Conservation (phyloP, 2,329 filamentous ascomycete species). For the Trichoderma arundinaceum region DNA sequence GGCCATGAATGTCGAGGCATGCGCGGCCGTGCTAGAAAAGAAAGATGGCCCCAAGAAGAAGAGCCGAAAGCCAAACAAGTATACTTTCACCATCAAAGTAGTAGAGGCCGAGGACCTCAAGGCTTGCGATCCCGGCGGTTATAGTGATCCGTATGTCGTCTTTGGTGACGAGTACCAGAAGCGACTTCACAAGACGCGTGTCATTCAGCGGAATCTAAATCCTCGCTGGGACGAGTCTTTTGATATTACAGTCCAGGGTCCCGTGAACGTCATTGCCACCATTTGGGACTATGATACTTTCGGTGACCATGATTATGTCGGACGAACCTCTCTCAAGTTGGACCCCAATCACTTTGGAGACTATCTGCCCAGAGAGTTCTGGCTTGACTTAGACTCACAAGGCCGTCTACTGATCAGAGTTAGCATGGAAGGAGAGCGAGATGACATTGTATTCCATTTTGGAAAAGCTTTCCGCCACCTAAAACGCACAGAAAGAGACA, state of each 20-base stretch:
- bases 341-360: conserved; percentile 97
- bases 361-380: conserved; percentile 94
- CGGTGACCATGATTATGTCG: conserved; percentile 96
- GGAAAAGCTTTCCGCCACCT: conserved; percentile 94
- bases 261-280: conserved; percentile 93
- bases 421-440: conserved; percentile 97
- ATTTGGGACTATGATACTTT: conserved; percentile 99
- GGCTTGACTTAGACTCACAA: conserved; percentile 96
- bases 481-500: conserved; percentile 94
- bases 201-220: conserved; percentile 88
- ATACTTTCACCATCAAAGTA: conserved; percentile 98
- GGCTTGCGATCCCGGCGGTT: conserved; percentile 93
- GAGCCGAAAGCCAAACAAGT: conserved; percentile 75
- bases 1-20: conserved; percentile 88
- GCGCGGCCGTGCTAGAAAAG: conserved; percentile 78
- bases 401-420: conserved; percentile 87
- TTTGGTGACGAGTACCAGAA: conserved; percentile 98
- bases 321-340: conserved; percentile 95
- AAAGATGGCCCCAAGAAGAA: conserved; percentile 72
- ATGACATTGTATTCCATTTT: conserved; percentile 98
- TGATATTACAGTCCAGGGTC: conserved; percentile 89
- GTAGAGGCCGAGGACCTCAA: conserved; percentile 98
- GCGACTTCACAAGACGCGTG: conserved; percentile 89
- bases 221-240: conserved; percentile 97
- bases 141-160: conserved; percentile 96